A percentile compares a stretch with the other conserved stretches of the same genome.
phyloP scores from a whole-genome alignment of 495 filamentous ascomycete genomes.

The Cryomyces minteri region DNA sequence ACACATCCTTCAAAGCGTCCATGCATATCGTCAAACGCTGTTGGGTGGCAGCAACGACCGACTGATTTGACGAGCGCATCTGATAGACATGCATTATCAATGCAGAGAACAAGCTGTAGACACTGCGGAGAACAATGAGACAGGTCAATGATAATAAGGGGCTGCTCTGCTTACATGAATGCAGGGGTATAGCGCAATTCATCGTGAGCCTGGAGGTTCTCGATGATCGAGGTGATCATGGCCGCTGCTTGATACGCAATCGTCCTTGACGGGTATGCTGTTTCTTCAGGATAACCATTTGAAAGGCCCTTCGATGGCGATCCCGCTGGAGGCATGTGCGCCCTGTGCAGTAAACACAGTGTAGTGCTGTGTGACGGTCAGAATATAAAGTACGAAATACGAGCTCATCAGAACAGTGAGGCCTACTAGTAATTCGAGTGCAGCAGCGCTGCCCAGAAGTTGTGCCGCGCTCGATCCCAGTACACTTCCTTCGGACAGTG shows the following conservation, averaged over 20 bases:
- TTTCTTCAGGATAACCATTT: conserved; percentile 50
- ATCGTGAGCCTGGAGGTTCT: conserved; percentile 66
- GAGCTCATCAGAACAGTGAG: not conserved
- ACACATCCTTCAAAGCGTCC: conserved; percentile 84
- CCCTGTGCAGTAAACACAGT: conserved; percentile 79
- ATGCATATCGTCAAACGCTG: conserved; percentile 81
- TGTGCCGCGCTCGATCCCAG: conserved; percentile 75
- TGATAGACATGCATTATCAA: conserved; percentile 99
- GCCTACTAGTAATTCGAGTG: conserved; percentile 90
- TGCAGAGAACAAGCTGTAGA: conserved; percentile 93
- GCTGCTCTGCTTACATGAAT: conserved; percentile 49
- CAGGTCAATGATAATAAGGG: not conserved
- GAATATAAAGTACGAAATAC: conserved; percentile 1
- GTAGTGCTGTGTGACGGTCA: conserved; percentile 42
- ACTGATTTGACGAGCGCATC: conserved; percentile 78
- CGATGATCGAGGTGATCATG: conserved; percentile 94
- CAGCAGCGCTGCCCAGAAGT: conserved; percentile 89
- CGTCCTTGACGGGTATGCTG: conserved; percentile 76
- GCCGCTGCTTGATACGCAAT: conserved; percentile 94
- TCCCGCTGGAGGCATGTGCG: conserved; percentile 87
- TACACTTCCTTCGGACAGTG: conserved; percentile 86
- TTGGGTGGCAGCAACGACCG: conserved; percentile 73
- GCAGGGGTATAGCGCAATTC: conserved; percentile 84
- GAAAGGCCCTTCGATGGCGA: conserved; percentile 21
- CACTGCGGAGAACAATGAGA: conserved; percentile 23